Base-by-base conservation (phyloP, 768 basidiomycete species). In the Hypsizygus marmoreus region DNA sequence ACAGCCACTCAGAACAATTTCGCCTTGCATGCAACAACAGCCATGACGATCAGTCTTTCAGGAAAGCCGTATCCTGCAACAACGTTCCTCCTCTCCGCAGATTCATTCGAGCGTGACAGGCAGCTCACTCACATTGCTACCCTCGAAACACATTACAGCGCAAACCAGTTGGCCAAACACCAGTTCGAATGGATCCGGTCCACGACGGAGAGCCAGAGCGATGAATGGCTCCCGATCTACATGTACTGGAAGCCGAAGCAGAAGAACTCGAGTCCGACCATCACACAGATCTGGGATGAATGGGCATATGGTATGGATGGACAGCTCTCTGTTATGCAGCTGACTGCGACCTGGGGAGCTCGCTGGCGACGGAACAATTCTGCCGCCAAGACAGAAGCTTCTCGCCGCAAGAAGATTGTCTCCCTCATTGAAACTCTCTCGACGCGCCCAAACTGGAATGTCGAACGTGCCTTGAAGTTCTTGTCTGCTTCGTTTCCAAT, bases 271-370 rank as follows among this genome's bases (percentile, higher is more conserved):
- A 36, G 54, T 31, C n/a, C 26, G 10, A 23, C 42, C 0, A 44
- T 68, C 31, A 28, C 45, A 11, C 49, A 67, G 28, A 49, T 66
- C 19, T 70, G 65, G 64, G 48, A 44, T 13, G 67, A 68, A 32
- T 54, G 58, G 28, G 31, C 49, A 0, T 36, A 54, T 30, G 63
- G 67, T 6, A 14, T 67, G 16, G 54, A 65, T 30, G 63, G 63
- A 0, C 28, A 42, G n/a, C 48, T 68, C 2, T 60, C 57, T 1
- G 37, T 58, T 25, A 25, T 40, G 6, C 41, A 58, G 30, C 41
- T 59, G 8, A 45, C 32, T 11, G 23, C 24, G 11, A 36, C 13
- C 16, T 43, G 47, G 49, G 24, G 26, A 4, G 64, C 64, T 4
- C 36, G 51, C 9, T 67, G 66, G 64, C 45, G 50, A 20, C 37